Evolutionary conservation across 2,329 filamentous ascomycete genomes (phyloP).

Genomic region (Eutypella sp.): DNA sequence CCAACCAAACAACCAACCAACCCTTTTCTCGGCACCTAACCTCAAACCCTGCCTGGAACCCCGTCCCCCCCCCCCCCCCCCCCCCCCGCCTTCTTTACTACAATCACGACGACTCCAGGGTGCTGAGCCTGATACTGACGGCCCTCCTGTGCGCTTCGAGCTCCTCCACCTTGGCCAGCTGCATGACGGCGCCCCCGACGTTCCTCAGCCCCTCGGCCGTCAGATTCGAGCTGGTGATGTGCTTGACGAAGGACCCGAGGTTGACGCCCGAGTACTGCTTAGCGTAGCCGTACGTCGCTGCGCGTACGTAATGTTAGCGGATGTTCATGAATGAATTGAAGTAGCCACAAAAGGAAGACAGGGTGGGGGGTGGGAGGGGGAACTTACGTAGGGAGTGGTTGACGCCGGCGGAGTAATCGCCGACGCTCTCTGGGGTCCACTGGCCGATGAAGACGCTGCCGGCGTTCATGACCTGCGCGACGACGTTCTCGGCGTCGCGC

Average conservation of each 20-base stretch:
- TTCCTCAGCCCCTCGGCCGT: slow-evolving; percentile 80
- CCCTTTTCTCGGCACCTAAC: too few species aligned
- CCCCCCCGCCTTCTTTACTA: too few species aligned
- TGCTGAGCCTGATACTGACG: slow-evolving; percentile 74
- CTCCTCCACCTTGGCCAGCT: slow-evolving; percentile 88
- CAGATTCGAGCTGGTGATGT: slow-evolving; percentile 92
- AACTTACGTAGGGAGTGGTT: slow-evolving; percentile 94
- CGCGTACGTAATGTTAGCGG: slow-evolving; percentile 6
- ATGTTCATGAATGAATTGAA: too few species aligned
- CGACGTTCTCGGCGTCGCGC: slow-evolving; percentile 65
- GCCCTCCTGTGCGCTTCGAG: slow-evolving; percentile 89
- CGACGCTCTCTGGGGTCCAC: slow-evolving; percentile 97
- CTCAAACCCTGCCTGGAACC: too few species aligned
- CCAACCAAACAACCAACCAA: too few species aligned
- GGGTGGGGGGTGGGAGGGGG: not conserved
- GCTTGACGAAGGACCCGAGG: slow-evolving; percentile 91
- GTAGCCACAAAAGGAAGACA: not conserved
- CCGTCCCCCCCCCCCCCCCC: too few species aligned
- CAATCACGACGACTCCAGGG: slow-evolving; percentile 47
- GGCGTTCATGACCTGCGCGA: slow-evolving; percentile 82
- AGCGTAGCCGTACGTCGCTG: slow-evolving; percentile 94
- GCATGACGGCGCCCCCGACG: slow-evolving; percentile 87
- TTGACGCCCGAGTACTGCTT: slow-evolving; percentile 99
- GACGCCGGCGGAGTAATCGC: slow-evolving; percentile 95
- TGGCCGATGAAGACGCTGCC: slow-evolving; percentile 93